These are phyloP conservation scores for Salmacisia buchloeana DNA, from an alignment of 1,284 basidiomycete species.

Conservation along the genomic window DNA sequence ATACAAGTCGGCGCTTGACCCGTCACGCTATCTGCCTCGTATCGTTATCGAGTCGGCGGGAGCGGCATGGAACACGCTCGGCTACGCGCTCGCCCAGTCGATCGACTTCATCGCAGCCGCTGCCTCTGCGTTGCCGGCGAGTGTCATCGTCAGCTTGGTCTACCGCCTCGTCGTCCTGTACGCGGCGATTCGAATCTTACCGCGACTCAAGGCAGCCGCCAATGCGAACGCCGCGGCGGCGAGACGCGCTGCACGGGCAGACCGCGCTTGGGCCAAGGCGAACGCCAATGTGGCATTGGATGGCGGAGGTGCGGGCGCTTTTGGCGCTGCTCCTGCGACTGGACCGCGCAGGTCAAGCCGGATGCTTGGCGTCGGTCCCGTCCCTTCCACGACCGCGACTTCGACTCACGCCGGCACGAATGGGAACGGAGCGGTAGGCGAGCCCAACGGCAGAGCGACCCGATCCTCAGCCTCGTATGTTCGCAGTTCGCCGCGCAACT, in stretches of 20 bases:
- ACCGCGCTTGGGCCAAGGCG: neutral
- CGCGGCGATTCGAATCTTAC: slow-evolving; percentile 42
- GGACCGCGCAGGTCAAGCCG: too few species aligned
- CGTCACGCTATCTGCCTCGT: neutral
- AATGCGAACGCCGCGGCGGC: neutral
- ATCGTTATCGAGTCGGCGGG: neutral
- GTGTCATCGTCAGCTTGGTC: slow-evolving; percentile 43
- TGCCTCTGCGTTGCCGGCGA: slow-evolving; percentile 37
- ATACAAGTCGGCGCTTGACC: neutral
- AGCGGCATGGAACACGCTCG: neutral
- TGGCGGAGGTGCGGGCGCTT: too few species aligned
- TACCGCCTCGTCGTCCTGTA: slow-evolving; percentile 47
- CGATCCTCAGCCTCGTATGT: too few species aligned
- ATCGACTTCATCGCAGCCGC: slow-evolving; percentile 37
- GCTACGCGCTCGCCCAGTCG: slow-evolving; percentile 15
- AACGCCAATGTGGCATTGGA: neutral
- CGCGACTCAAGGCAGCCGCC: slow-evolving; percentile 17
- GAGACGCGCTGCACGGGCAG: neutral
- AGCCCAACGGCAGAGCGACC: too few species aligned
- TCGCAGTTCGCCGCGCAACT: slow-evolving; percentile 3
- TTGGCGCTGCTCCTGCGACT: neutral
- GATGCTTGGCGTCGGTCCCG: neutral
- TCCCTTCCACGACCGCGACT: too few species aligned
- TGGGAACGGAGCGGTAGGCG: too few species aligned
- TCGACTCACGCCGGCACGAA: too few species aligned